phyloP scores from a whole-genome alignment of 2,329 filamentous ascomycete genomes.

The Dothistroma pini region DNA sequence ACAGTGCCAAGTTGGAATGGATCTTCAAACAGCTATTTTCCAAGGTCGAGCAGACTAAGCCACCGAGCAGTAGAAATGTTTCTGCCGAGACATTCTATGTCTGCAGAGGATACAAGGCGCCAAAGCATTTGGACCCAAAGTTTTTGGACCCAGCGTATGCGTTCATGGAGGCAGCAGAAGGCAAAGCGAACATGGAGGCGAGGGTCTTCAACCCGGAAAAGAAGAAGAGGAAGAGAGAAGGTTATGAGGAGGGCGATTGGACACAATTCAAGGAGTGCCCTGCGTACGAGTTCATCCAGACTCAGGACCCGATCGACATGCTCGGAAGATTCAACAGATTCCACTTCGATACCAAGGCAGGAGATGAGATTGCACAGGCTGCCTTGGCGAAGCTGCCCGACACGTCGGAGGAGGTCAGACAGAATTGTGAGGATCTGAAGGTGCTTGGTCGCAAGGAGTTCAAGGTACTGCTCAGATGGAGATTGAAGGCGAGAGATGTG shows the following conservation, averaged over 20 bases:
- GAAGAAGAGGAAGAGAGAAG: conserved; percentile 96
- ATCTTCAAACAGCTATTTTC: conserved; percentile 95
- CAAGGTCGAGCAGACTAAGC: conserved; percentile 96
- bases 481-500: conserved; percentile 80
- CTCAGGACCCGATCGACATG: conserved; percentile 86
- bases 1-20: conserved; percentile 95
- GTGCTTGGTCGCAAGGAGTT: conserved; percentile 94
- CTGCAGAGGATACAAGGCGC: conserved; percentile 90
- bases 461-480: conserved; percentile 83
- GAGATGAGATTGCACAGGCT: conserved; percentile 73
- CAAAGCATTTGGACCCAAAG: conserved; percentile 86
- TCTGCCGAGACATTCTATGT: conserved; percentile 99
- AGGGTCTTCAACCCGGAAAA: conserved; percentile 97
- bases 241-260: conserved; percentile 95
- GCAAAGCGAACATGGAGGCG: conserved; percentile 90
- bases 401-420: conserved; percentile 76
- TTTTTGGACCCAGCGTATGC: conserved; percentile 87
- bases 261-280: conserved; percentile 85
- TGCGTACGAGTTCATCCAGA: conserved; percentile 92
- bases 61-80: conserved; percentile 90
- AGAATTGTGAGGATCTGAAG: conserved; percentile 78
- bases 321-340: conserved; percentile 81
- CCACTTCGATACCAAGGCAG: conserved; percentile 74
- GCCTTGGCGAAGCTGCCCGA: conserved; percentile 82
- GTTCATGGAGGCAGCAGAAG: conserved; percentile 84